Evolutionary conservation across 2,329 filamentous ascomycete genomes (phyloP).

Genomic region (Botryotinia calthae): DNA sequence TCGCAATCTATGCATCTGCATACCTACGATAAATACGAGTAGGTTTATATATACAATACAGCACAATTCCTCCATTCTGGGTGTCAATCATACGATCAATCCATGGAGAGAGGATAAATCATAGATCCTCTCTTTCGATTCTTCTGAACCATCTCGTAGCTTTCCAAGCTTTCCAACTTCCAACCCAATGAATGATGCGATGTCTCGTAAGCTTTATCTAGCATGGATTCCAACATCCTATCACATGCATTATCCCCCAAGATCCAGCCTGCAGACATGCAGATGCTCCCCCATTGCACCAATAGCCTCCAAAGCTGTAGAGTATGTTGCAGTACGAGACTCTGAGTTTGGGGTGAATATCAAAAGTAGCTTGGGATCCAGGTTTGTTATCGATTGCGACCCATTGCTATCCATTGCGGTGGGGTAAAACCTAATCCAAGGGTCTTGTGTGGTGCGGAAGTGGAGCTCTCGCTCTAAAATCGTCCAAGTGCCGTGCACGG

Average conservation of each 20-base stretch:
- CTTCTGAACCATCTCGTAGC: background rate
- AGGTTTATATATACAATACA: background rate
- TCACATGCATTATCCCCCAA: background rate
- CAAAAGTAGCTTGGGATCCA: background rate
- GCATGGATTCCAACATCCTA: background rate
- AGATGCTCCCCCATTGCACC: background rate
- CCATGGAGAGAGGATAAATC: too few relatives aligned
- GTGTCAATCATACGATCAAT: background rate
- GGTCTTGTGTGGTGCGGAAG: background rate
- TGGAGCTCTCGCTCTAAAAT: background rate
- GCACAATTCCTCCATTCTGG: too few relatives aligned
- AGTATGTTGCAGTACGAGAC: too few relatives aligned
- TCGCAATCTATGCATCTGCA: background rate
- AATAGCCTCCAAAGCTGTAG: background rate
- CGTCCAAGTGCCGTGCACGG: background rate
- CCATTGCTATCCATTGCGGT: background rate
- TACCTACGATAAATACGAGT: too few relatives aligned
- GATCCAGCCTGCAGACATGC: background rate
- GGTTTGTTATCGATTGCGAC: background rate
- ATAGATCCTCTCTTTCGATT: too few relatives aligned
- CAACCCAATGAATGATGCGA: background rate
- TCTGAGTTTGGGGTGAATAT: background rate
- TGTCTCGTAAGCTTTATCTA: background rate
- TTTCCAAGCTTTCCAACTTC: background rate
- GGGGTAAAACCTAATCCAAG: slow-evolving; percentile 1